A percentile compares a stretch with the other conserved stretches of the same genome.
Evolutionary conservation across 2,329 filamentous ascomycete genomes (phyloP).

Genomic region (Mycosphaerella sp.): DNA sequence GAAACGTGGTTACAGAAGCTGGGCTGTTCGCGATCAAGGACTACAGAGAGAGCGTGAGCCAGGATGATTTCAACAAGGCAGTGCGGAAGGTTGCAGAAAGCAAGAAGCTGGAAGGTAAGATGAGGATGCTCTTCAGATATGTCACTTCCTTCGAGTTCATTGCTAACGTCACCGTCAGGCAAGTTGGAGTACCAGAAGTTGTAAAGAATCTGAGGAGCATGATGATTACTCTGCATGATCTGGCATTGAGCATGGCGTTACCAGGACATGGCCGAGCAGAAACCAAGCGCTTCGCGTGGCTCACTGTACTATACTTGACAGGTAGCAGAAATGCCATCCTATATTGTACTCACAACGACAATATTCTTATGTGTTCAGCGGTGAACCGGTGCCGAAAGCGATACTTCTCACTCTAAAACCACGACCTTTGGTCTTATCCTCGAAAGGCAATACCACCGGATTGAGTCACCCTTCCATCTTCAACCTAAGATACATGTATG

Average conservation of each 20-base stretch:
- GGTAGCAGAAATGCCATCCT: background rate
- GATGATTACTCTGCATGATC: conserved; percentile 9
- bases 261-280: conserved; percentile 5
- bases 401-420: too few relatives aligned
- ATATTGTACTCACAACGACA: background rate
- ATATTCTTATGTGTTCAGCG: background rate
- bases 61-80: conserved; percentile 99
- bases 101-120: conserved; percentile 99
- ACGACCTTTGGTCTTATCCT: too few relatives aligned
- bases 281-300: conserved; percentile 1
- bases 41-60: conserved; percentile 90
- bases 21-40: conserved; percentile 98
- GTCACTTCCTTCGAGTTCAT: background rate
- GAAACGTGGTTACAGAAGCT: conserved; percentile 97
- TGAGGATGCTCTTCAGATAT: background rate
- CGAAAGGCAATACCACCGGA: too few relatives aligned
- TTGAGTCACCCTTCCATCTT: too few relatives aligned
- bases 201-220: conserved; percentile 7
- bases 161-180: conserved; percentile 8
- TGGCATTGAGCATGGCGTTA: conserved; percentile 16
- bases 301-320: conserved; percentile 6
- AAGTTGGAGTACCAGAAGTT: conserved; percentile 21
- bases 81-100: conserved; percentile 94
- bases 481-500: too few relatives aligned
- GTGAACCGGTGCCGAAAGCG: too few relatives aligned